Conservation (phyloP, 768 basidiomycete species). For the Boletellus ananas region DNA sequence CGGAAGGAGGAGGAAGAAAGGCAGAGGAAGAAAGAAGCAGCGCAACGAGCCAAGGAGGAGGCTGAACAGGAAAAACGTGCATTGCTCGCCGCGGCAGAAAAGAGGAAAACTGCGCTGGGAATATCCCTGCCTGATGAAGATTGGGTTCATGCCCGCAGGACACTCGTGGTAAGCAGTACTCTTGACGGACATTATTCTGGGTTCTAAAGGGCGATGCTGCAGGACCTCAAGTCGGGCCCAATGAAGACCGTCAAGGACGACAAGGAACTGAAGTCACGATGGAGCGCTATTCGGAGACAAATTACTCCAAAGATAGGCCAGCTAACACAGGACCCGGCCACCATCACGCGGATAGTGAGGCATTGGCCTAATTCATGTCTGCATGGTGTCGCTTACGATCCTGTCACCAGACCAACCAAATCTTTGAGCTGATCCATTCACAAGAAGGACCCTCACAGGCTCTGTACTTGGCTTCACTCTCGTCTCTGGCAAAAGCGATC, state of each 20-base stretch:
- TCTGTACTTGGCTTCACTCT: constrained; percentile 76
- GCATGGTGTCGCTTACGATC: constrained; percentile 11
- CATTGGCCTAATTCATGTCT: background rate
- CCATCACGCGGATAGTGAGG: constrained; percentile 65
- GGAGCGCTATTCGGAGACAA: constrained; percentile 66
- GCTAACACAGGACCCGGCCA: constrained; percentile 63
- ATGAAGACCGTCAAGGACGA: constrained; percentile 63
- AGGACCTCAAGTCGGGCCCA: constrained; percentile 63
- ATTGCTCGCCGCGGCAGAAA: constrained; percentile 35
- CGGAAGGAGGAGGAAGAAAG: constrained; percentile 41
- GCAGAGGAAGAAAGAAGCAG: constrained; percentile 31
- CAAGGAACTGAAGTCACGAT: constrained; percentile 51
- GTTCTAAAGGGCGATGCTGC: constrained; percentile 15
- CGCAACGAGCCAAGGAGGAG: constrained; percentile 32
- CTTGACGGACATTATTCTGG: constrained; percentile 18
- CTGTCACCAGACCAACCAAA: constrained; percentile 36
- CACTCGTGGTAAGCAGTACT: constrained; percentile 45
- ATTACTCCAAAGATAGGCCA: constrained; percentile 89
- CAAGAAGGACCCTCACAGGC: constrained; percentile 24
- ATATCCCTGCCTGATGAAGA: constrained; percentile 58
- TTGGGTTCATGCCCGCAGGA: constrained; percentile 55
- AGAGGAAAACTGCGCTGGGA: constrained; percentile 43
- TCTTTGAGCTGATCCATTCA: constrained; percentile 41
- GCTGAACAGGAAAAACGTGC: constrained; percentile 35
- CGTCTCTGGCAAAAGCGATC: constrained; percentile 84